Percentiles rank a stretch among this genome's conserved stretches.
phyloP scores from a whole-genome alignment of 129 eudicot genomes.

The Arctium minus region DNA sequence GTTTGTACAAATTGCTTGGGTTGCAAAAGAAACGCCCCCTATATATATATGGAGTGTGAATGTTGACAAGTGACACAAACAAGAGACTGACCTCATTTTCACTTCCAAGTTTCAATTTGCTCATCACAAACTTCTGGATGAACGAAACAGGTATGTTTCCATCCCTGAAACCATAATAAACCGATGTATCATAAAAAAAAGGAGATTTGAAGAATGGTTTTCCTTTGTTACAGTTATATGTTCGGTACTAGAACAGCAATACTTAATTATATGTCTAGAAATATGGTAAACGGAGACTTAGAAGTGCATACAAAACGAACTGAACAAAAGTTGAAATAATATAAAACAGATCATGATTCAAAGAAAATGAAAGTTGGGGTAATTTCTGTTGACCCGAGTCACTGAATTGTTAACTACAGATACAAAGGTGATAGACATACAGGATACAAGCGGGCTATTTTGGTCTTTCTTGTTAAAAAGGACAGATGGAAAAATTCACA shows the following conservation, averaged over 20 bases:
- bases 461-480: background rate
- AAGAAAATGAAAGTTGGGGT: background rate
- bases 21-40: too few relatives aligned
- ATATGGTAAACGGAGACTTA: too few relatives aligned
- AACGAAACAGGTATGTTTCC: conserved; percentile 61
- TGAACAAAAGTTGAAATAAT: background rate
- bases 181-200: background rate
- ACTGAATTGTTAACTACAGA: background rate
- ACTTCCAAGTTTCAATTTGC: conserved; percentile 66
- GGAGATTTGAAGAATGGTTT: background rate
- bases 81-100: conserved; percentile 65
- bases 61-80: background rate
- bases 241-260: background rate
- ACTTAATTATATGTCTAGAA: too few relatives aligned
- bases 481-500: background rate
- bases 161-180: conserved; percentile 58
- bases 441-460: background rate
- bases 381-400: background rate
- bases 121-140: conserved; percentile 69
- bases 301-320: background rate
- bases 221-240: background rate
- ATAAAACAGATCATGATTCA: background rate
- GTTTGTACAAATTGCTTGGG: too few relatives aligned
- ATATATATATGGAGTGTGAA: background rate
- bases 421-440: background rate